Base-by-base conservation (phyloP, 1,139 yeast species). In the Pichia sp. region DNA sequence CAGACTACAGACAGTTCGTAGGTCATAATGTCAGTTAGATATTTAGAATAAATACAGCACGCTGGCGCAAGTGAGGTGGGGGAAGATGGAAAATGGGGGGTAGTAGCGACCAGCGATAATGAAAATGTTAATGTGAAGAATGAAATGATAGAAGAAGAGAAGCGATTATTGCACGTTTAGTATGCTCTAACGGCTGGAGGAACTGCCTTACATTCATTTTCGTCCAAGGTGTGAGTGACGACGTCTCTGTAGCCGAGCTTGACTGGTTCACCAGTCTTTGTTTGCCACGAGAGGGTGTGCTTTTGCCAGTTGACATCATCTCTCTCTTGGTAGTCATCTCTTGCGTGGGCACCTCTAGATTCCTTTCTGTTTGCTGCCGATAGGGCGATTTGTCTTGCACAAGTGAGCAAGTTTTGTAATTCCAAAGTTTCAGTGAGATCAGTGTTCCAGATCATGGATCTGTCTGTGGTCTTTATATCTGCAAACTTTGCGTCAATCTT, bases 281-380 rank as follows among this genome's bases (percentile, higher is more conserved):
- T 58, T 70, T 91, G 97, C 86, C 94, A 91, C 37, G 97, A 85
- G 59, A 91, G 71, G 35, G 96, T 76, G 67, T 91, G 98, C 72
- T 91, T 91, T 93, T 87, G 86, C 98, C 98, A 91, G 72, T 86
- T 70, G 44, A 60, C 87, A 61, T 91, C 98, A 58, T 91, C 95
- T 77, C 98, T 86, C 45, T 78, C 80, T 56, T 94, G 96, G 70
- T 65, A 88, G 64, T 91, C 98, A 65, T 91, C 98, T 72, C 97
- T 83, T 47, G 98, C 97, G 59, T 91, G 98, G 37, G 98, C 98
- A 70, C 98, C 98, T 74, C 98, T 86, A 33, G 96, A 87, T 70
- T 91, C 98, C 58, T 70, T 81, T 74, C 98, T 85, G 41, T 87
- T 94, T 46, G 93, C 88, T 36, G 98, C 98, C 44, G 95, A 78